Evolutionary conservation across 768 basidiomycete genomes (phyloP).

Genomic region (Rhizopogon vinicolor): DNA sequence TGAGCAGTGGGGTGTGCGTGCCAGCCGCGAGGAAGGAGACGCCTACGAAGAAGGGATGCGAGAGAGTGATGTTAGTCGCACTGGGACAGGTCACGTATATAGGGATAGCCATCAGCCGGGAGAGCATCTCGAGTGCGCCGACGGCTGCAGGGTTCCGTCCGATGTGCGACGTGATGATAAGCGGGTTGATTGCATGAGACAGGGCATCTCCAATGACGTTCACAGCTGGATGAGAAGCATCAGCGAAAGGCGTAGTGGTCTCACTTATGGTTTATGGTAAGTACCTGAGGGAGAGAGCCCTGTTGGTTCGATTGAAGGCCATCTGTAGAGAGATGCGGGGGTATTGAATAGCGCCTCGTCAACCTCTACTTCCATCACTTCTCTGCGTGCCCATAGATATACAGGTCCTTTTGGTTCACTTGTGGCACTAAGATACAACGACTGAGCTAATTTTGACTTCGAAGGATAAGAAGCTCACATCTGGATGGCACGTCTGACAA

Average conservation of each 20-base stretch:
- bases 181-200: constrained; percentile 43
- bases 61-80: constrained; percentile 48
- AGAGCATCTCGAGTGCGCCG: constrained; percentile 40
- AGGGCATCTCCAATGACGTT: constrained; percentile 45
- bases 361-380: constrained; percentile 64
- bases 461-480: constrained; percentile 36
- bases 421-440: constrained; percentile 41
- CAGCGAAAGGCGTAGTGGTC: not conserved
- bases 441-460: not conserved
- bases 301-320: constrained; percentile 49
- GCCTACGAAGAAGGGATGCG: constrained; percentile 52
- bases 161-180: constrained; percentile 62
- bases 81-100: constrained; percentile 48
- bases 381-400: constrained; percentile 71
- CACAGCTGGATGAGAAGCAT: constrained; percentile 19
- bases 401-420: constrained; percentile 71
- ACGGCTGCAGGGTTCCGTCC: constrained; percentile 52
- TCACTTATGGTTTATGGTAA: not conserved
- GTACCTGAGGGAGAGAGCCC: constrained; percentile 40
- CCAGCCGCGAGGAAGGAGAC: constrained; percentile 44
- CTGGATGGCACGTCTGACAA: constrained; percentile 56
- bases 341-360: constrained; percentile 31
- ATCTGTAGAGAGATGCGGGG: constrained; percentile 29
- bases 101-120: constrained; percentile 50
- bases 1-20: constrained; percentile 43